phyloP scores from a whole-genome alignment of 306 rosid genomes.

The Senna tora region DNA sequence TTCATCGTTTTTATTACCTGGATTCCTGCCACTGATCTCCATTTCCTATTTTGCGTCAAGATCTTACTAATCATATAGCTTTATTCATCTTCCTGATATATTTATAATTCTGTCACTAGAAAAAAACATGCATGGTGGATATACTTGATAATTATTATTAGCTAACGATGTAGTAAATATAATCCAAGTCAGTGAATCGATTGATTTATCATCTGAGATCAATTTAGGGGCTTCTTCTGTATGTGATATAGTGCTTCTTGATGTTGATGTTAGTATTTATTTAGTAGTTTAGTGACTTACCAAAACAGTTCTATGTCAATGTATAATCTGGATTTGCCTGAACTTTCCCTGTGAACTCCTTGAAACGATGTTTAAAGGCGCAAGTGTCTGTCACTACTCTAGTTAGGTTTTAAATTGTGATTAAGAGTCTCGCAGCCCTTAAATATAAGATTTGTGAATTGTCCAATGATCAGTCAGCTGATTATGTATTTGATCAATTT shows the following conservation, averaged over 20 bases:
- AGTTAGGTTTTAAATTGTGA: not conserved
- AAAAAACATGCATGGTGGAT: conserved; percentile 8
- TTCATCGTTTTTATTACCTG: not conserved
- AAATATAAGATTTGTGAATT: not conserved
- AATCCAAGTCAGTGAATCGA: not conserved
- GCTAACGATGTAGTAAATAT: not conserved
- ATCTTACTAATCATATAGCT: conserved; percentile 10
- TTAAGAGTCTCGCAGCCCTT: not conserved
- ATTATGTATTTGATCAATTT: conserved; percentile 15
- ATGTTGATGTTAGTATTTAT: not conserved
- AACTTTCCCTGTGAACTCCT: not conserved
- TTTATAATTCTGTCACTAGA: conserved; percentile 11
- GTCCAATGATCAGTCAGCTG: conserved; percentile 17
- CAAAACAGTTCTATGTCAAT: not conserved
- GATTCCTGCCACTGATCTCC: not conserved
- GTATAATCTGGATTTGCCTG: not conserved
- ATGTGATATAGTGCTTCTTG: conserved; percentile 9
- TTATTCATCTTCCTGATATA: not conserved
- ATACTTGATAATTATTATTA: not conserved
- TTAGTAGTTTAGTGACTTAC: not conserved
- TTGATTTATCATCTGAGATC: not conserved
- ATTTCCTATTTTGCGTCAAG: conserved; percentile 8
- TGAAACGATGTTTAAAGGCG: not conserved
- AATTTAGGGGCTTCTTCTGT: conserved; percentile 17
- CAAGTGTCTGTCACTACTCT: not conserved